phyloP scores from a whole-genome alignment of 2,329 filamentous ascomycete species.

The Monilinia vaccinii-corymbosi region DNA sequence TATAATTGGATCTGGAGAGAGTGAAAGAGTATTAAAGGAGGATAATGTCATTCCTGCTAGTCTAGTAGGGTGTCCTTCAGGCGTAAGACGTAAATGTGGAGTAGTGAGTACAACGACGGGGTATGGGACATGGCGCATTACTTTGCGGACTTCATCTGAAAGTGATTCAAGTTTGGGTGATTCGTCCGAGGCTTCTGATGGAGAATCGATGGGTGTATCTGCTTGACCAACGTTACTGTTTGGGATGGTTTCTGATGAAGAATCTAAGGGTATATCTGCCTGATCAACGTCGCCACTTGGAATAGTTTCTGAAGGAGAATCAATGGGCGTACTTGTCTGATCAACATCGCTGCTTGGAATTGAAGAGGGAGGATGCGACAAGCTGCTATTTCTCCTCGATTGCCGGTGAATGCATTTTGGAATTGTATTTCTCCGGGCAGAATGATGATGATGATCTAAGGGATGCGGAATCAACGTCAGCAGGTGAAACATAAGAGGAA shows the following conservation, averaged over 20 bases:
- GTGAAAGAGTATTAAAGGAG: conserved; percentile 27
- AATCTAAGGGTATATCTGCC: too few relatives aligned
- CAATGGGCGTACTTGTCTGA: not conserved
- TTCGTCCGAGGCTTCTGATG: not conserved
- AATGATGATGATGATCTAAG: not conserved
- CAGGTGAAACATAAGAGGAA: not conserved
- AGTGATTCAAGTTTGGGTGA: conserved; percentile 5
- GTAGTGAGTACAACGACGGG: conserved; percentile 27
- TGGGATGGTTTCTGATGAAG: too few relatives aligned
- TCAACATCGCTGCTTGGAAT: not conserved
- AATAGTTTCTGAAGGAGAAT: not conserved
- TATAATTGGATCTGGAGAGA: conserved; percentile 26
- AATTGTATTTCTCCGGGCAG: not conserved
- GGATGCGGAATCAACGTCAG: not conserved
- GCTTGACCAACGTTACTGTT: not conserved
- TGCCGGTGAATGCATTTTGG: not conserved
- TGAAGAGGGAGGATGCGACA: not conserved
- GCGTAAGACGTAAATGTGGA: not conserved
- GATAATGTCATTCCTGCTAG: conserved; percentile 28
- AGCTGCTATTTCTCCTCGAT: not conserved
- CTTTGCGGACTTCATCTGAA: conserved; percentile 17
- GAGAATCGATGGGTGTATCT: not conserved
- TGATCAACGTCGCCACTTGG: not conserved
- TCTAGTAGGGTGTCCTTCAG: not conserved
- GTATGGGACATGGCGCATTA: conserved; percentile 27